These are phyloP conservation scores for Neofusicoccum kwambonambiense DNA, from an alignment of 2,329 filamentous ascomycete genomes.

Conservation along the genomic window DNA sequence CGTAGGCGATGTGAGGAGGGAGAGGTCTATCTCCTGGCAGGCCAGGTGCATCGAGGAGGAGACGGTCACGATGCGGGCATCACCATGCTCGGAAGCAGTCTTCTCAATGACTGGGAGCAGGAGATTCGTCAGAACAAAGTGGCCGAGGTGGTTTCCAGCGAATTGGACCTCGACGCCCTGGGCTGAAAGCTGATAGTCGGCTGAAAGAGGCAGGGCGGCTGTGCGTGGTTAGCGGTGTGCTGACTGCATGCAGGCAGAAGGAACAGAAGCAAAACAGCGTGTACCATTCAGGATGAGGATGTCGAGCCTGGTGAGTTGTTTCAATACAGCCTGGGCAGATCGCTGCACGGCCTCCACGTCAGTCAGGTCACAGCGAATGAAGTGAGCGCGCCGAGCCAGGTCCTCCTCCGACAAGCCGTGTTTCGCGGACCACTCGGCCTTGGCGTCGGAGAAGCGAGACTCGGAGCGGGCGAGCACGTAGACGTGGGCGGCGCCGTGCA, in stretches of 20 bases:
- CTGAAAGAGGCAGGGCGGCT: conserved; percentile 22
- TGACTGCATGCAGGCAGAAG: conserved; percentile 4
- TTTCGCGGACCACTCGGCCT: conserved; percentile 25
- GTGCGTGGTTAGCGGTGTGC: background rate
- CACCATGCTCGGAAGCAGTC: conserved; percentile 11
- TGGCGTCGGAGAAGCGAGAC: conserved; percentile 25
- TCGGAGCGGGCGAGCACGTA: conserved; percentile 30
- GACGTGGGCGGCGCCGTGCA: conserved; percentile 30
- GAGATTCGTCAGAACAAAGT: conserved; percentile 22
- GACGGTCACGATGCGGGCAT: conserved; percentile 21
- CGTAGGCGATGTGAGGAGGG: conserved; percentile 25
- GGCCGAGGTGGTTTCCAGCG: conserved; percentile 24
- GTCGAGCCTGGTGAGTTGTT: conserved; percentile 28
- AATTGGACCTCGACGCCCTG: conserved; percentile 23
- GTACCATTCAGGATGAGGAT: conserved; percentile 27
- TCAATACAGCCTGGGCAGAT: conserved; percentile 25
- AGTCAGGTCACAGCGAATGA: conserved; percentile 32
- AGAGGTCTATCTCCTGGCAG: conserved; percentile 29
- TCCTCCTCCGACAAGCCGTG: conserved; percentile 23
- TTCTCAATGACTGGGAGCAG: conserved; percentile 19
- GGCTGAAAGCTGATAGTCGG: conserved; percentile 26
- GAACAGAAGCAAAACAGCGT: background rate
- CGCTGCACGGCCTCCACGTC: conserved; percentile 27
- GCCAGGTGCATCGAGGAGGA: conserved; percentile 29
- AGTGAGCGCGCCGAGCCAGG: conserved; percentile 23